Percentiles rank a stretch among this genome's conserved stretches.
These are phyloP conservation scores for Verticillium zaregamsianum DNA, from an alignment of 2,329 filamentous ascomycete species.

Conservation along the genomic window DNA sequence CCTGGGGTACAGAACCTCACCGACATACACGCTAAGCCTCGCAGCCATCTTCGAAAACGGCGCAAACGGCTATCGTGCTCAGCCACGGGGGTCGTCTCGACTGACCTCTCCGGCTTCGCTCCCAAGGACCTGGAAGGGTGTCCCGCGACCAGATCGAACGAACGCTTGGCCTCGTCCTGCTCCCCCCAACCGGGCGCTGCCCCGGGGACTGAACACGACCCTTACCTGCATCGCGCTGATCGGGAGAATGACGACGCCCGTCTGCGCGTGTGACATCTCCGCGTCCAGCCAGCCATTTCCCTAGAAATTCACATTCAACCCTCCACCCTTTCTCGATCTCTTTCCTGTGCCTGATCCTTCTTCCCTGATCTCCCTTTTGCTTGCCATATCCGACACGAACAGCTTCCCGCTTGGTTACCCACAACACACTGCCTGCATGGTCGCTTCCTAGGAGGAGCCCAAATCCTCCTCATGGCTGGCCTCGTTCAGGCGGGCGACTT, in stretches of 20 bases:
- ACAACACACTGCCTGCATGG: background rate
- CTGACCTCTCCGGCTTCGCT: background rate
- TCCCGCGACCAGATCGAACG: background rate
- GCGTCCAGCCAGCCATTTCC: background rate
- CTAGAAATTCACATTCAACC: background rate
- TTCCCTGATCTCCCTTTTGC: background rate
- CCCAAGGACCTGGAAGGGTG: background rate
- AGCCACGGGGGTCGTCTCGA: background rate
- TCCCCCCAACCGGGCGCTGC: background rate
- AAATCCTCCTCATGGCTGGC: slow-evolving; percentile 7
- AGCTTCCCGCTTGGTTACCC: background rate
- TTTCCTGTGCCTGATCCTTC: background rate
- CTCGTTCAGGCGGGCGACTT: slow-evolving; percentile 24
- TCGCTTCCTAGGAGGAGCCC: background rate
- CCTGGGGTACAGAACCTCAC: background rate
- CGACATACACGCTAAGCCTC: background rate
- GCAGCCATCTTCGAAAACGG: background rate
- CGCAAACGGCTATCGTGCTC: background rate
- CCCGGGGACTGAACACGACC: background rate
- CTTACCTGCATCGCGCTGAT: background rate
- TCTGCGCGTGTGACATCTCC: background rate
- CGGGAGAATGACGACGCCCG: background rate
- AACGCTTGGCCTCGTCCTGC: background rate
- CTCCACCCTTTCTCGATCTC: background rate
- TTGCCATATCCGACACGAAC: background rate